Evolutionary conservation across 768 basidiomycete species (phyloP).

Genomic region (Chlorophyllum brunneum): DNA sequence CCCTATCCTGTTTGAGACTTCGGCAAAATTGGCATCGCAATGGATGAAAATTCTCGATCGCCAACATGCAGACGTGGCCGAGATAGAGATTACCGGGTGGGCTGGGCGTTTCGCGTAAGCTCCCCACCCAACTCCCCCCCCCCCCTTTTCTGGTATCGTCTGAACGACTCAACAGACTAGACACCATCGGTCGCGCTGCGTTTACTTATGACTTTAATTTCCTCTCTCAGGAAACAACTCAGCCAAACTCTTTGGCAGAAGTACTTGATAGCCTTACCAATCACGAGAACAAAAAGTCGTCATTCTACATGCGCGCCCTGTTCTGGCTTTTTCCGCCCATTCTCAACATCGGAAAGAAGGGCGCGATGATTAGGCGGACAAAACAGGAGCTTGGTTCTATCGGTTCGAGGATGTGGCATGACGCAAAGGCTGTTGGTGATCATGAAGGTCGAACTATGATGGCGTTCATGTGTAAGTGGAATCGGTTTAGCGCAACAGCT

Average conservation of each 20-base stretch:
- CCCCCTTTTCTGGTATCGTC: background rate
- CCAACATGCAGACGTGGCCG: conserved; percentile 32
- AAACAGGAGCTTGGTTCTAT: conserved; percentile 52
- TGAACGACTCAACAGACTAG: conserved; percentile 36
- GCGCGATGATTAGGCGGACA: conserved; percentile 50
- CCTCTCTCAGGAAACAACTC: conserved; percentile 35
- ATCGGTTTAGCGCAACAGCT: background rate
- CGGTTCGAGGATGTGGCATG: conserved; percentile 48
- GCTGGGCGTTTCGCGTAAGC: conserved; percentile 58
- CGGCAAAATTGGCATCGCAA: conserved; percentile 45
- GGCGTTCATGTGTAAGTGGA: conserved; percentile 48
- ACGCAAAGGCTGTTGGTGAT: conserved; percentile 45
- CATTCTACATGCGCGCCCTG: conserved; percentile 61
- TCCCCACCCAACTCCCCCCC: background rate
- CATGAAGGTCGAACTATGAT: conserved; percentile 44
- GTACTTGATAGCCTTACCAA: conserved; percentile 59
- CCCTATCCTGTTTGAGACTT: conserved; percentile 52
- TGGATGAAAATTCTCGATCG: conserved; percentile 47
- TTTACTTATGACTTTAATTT: conserved; percentile 61
- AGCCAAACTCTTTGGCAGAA: conserved; percentile 42
- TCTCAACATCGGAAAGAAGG: conserved; percentile 52
- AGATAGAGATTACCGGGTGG: conserved; percentile 57
- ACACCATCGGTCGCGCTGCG: conserved; percentile 57
- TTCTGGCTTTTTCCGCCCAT: conserved; percentile 60
- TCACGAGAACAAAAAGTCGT: conserved; percentile 50